Percentiles rank a stretch among this genome's conserved stretches.
phyloP scores from a whole-genome alignment of 148 eudicot species.

The Mesembryanthemum crystallinum region DNA sequence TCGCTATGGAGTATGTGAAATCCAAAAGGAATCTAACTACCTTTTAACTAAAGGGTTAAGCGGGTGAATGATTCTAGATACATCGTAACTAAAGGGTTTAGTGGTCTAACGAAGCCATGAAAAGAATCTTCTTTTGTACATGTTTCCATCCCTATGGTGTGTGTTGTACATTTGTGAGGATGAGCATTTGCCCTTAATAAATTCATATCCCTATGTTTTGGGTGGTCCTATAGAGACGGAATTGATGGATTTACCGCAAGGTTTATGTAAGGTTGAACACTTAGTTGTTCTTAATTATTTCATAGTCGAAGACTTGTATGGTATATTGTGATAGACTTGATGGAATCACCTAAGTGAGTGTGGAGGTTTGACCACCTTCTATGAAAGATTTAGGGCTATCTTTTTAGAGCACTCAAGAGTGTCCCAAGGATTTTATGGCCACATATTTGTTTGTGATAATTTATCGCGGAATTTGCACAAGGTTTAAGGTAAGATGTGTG shows the following conservation, averaged over 20 bases:
- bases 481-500: neutral
- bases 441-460: neutral
- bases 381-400: neutral
- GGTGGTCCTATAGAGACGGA: conserved; percentile 2
- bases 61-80: neutral
- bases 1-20: neutral
- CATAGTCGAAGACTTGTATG: neutral
- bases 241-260: neutral
- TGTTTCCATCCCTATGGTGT: neutral
- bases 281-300: neutral
- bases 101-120: neutral
- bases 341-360: neutral
- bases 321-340: neutral
- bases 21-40: neutral
- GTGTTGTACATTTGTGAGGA: too few species aligned
- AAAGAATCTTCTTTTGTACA: neutral
- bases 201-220: neutral
- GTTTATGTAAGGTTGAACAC: neutral
- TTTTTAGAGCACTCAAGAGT: neutral
- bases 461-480: neutral
- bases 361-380: neutral
- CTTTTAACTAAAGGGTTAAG: neutral
- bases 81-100: neutral
- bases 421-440: neutral
- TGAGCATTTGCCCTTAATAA: neutral